A percentile compares a stretch with the other conserved stretches of the same genome.
These are phyloP conservation scores for Spongospora subterranea DNA, from an alignment of 208 protist species.

Conservation along the genomic window DNA sequence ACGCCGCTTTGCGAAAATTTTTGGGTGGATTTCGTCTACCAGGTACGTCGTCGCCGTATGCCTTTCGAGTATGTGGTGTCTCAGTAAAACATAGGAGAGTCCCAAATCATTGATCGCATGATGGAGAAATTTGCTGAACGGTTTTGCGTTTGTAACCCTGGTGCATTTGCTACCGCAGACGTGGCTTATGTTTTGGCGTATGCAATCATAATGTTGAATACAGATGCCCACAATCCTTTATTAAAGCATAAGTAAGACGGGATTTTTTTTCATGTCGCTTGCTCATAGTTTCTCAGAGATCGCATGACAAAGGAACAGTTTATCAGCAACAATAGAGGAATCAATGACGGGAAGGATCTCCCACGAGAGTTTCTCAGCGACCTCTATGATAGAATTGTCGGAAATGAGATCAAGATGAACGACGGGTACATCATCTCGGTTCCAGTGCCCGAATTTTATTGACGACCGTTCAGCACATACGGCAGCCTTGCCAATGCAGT, in stretches of 20 bases:
- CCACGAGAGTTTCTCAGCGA: slow-evolving; percentile 56
- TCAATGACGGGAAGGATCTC: slow-evolving; percentile 65
- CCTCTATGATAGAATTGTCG: slow-evolving; percentile 64
- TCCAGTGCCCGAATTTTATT: neutral
- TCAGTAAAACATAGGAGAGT: slow-evolving; percentile 73
- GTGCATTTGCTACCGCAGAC: slow-evolving; percentile 78
- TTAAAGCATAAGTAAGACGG: slow-evolving; percentile 35
- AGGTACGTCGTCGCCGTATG: slow-evolving; percentile 66
- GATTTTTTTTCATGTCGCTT: slow-evolving; percentile 24
- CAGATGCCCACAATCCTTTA: slow-evolving; percentile 89
- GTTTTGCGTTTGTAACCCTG: slow-evolving; percentile 79
- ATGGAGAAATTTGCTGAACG: slow-evolving; percentile 90
- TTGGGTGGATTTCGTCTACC: slow-evolving; percentile 83
- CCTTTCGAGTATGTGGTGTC: neutral
- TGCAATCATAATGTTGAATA: slow-evolving; percentile 98
- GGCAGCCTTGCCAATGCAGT: neutral
- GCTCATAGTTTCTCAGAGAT: slow-evolving; percentile 56
- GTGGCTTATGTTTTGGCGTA: slow-evolving; percentile 92
- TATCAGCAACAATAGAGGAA: slow-evolving; percentile 68
- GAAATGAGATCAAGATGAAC: slow-evolving; percentile 68
- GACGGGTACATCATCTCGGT: neutral
- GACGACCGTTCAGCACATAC: neutral
- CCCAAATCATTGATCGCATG: slow-evolving; percentile 88
- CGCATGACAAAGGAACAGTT: slow-evolving; percentile 69
- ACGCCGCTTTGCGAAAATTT: slow-evolving; percentile 78